Evolutionary conservation across 1,284 basidiomycete species (phyloP), one percentile per base, ranked within the genome.

Genomic region (Exobasidium rhododendri): DNA sequence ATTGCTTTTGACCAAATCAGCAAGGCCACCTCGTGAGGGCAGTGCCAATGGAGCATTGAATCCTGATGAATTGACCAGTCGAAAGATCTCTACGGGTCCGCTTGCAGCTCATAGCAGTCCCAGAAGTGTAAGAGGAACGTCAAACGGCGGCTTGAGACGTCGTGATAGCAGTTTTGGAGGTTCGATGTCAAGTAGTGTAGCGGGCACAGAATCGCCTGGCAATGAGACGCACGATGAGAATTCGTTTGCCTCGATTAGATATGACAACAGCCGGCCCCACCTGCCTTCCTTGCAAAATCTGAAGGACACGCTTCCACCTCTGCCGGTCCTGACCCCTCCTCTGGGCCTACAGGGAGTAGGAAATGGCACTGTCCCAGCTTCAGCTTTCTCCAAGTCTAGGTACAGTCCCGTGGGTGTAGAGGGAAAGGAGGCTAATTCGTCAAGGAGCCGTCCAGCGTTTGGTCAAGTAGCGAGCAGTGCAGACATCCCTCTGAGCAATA

Each of bases 81-180:
- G 73, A 10, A 74, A 73, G 49, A 52, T 74, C 10, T 73, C 73
- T 2, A 71, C 68, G 5, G 73, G 73, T 2, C 73, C 73, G 0
- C 62, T 74, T 63, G 71, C 65, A 0, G 66, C 66, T 14, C 62
- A 61, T 58, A 63, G 61, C 59, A 67, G 62, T 43, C 61, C 46
- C 7, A n/a, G 57, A 31, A 17, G 26, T 45, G 49, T 59, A 3
- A 61, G 62, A 63, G 52, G 35, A 40, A 17, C 10, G 17, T 7
- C 10, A 40, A 17, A 17, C 17, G 17, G 17, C 17, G 35, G 35
- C 7, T 10, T 7, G 7, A 10, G 10, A 40, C 35, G 35, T 10
- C 35, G 35, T 10, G 35, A 40, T 40, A 40, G 63, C 43, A 65
- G 61, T 52, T 30, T 32, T 2, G 61, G 62, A 4, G 62, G 59